Base-by-base conservation (phyloP, 169 alveolate genomes). In the Plasmodium gonderi region DNA sequence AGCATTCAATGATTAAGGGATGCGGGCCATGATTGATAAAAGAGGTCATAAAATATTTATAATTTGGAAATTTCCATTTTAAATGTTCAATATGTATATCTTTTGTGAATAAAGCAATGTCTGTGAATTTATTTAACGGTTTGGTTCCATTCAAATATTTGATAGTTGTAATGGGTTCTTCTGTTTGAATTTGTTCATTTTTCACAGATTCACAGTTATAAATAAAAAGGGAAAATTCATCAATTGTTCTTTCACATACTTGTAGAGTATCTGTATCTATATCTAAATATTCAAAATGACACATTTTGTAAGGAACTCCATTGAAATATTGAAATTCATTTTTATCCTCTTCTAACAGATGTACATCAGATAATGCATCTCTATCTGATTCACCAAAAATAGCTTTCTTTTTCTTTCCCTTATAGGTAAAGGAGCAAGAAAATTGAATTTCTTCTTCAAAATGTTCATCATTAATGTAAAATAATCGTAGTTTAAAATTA, bases 161-260 rank as follows among this genome's bases (percentile, higher is more conserved):
- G 1, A 82, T 38, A 11, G 92, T 45, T 3, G 47, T 14, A 2
- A 49, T 9, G 3, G 92, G 83, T 17, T 82, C 92, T 9, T 20
- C 33, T 6, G 17, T 6, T 11, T 11, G 54, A 17, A 81, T 12
- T 69, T 65, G 68, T 33, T 44, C 26, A 23, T 31, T 36, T n/a
- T 14, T 33, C 33, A 26, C n/a, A 2, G 17, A 8, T 9, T 82
- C 82, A 49, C 92, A 82, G 42, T 82, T 82, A 33, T 82, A 82
- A 2, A 82, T 33, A 33, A 82, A 82, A 23, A 82, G 74, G 12
- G 83, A 23, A 54, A 82, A 82, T 54, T 82, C 92, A 40, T 72
- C 26, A 6, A 82, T 82, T 11, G 92, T 82, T 54, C 81, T 82
- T 82, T 82, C 92, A 38, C 92, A 82, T 12, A 82, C 76, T 23